Evolutionary conservation across 305 asterid genomes (phyloP).

Genomic region (Rubia balearica): DNA sequence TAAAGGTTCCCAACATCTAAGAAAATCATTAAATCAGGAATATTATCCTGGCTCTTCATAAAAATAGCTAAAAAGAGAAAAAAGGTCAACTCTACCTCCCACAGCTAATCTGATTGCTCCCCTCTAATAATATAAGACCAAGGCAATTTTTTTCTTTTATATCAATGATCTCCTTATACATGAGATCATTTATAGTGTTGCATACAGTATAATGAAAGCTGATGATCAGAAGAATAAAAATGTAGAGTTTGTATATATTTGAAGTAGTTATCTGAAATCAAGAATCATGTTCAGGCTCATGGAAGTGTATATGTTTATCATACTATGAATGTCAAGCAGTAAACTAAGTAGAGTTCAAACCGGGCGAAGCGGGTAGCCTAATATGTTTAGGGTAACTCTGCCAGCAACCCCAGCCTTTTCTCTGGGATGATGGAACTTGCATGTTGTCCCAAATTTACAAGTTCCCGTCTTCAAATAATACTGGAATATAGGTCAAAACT

Average conservation of each 20-base stretch:
- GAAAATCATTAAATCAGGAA: not conserved
- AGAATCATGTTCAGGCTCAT: not conserved
- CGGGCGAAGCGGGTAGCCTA: slow-evolving; percentile 95
- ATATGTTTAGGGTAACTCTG: slow-evolving; percentile 71
- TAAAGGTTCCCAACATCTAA: not conserved
- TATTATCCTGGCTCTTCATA: not conserved
- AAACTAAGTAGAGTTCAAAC: slow-evolving; percentile 34
- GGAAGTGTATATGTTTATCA: not conserved
- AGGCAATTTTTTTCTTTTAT: not conserved
- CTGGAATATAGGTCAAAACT: slow-evolving; percentile 32
- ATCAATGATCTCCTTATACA: slow-evolving; percentile 1
- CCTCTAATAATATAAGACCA: not conserved
- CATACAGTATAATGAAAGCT: not conserved
- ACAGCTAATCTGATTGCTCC: not conserved
- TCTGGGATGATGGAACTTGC: slow-evolving; percentile 96
- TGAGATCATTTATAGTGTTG: not conserved
- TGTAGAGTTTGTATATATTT: not conserved
- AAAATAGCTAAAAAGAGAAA: not conserved
- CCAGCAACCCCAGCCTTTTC: slow-evolving; percentile 92
- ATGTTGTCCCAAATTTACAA: slow-evolving; percentile 94
- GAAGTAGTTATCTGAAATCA: not conserved
- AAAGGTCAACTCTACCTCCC: not conserved
- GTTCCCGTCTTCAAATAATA: slow-evolving; percentile 93
- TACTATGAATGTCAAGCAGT: not conserved
- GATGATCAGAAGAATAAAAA: not conserved